A percentile compares a stretch with the other conserved stretches of the same genome.
Conservation (phyloP, 2,329 filamentous ascomycete species). For the Diaporthe amygdali region DNA sequence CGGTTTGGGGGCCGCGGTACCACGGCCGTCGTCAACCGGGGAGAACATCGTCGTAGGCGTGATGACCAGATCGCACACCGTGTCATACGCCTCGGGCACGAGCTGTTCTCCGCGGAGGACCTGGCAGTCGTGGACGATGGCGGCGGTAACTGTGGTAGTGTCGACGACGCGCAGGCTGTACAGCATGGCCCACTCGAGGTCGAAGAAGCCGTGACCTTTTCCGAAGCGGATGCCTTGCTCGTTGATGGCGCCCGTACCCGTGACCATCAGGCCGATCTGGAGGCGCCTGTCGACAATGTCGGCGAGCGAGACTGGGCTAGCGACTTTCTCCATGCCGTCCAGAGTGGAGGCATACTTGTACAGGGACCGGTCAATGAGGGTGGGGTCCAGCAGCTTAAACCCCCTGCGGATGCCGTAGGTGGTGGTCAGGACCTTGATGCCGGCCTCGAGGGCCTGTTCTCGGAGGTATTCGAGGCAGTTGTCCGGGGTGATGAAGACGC, state of each 20-base stretch:
- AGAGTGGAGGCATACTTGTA: constrained; percentile 42
- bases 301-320: constrained; percentile 37
- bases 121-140: constrained; percentile 47
- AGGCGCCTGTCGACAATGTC: constrained; percentile 38
- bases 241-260: constrained; percentile 45
- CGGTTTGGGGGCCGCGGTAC: constrained; percentile 38
- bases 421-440: constrained; percentile 45
- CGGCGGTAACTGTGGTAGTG: constrained; percentile 34
- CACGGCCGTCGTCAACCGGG: constrained; percentile 27
- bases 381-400: constrained; percentile 46
- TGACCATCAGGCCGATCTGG: constrained; percentile 42
- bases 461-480: constrained; percentile 49
- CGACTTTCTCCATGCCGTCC: constrained; percentile 50
- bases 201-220: constrained; percentile 46
- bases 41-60: constrained; percentile 37
- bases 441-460: constrained; percentile 41
- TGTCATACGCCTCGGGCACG: constrained; percentile 41
- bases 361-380: constrained; percentile 32
- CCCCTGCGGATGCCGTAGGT: constrained; percentile 47
- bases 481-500: constrained; percentile 47
- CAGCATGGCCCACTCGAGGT: constrained; percentile 49
- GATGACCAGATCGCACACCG: constrained; percentile 45
- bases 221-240: constrained; percentile 43
- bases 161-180: constrained; percentile 37
- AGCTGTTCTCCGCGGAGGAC: constrained; percentile 41